These are phyloP conservation scores for Lagenidium giganteum DNA, from an alignment of 352 stramenopile genomes.

Conservation along the genomic window DNA sequence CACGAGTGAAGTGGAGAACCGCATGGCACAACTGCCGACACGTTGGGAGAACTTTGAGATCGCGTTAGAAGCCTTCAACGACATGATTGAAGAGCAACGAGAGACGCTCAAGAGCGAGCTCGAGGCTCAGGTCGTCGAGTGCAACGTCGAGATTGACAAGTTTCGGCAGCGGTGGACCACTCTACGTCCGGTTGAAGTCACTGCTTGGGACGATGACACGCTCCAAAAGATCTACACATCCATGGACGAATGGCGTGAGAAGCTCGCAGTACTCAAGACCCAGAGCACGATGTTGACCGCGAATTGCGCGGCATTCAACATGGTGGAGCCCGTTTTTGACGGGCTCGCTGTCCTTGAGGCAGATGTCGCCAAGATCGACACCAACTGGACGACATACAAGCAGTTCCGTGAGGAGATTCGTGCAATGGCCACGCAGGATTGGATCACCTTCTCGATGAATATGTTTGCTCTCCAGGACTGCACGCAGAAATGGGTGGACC, in stretches of 20 bases:
- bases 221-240: slow-evolving; percentile 71
- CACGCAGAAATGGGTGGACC: slow-evolving; percentile 77
- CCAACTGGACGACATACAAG: slow-evolving; percentile 79
- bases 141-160: slow-evolving; percentile 80
- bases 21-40: slow-evolving; percentile 61
- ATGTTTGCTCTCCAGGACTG: slow-evolving; percentile 90
- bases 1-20: slow-evolving; percentile 57
- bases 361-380: slow-evolving; percentile 55
- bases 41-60: slow-evolving; percentile 92
- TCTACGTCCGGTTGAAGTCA: slow-evolving; percentile 73
- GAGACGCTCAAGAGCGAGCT: slow-evolving; percentile 84
- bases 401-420: slow-evolving; percentile 76
- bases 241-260: slow-evolving; percentile 74
- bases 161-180: slow-evolving; percentile 82
- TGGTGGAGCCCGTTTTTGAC: slow-evolving; percentile 74
- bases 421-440: slow-evolving; percentile 70
- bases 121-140: slow-evolving; percentile 77
- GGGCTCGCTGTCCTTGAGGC: slow-evolving; percentile 60
- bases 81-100: slow-evolving; percentile 92
- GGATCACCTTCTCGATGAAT: slow-evolving; percentile 89
- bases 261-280: slow-evolving; percentile 66
- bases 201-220: slow-evolving; percentile 55
- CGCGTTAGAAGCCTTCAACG: slow-evolving; percentile 89
- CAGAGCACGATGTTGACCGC: slow-evolving; percentile 40
- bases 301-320: slow-evolving; percentile 82